phyloP scores from a whole-genome alignment of 2,329 filamentous ascomycete genomes.

The Fusarium penzigii region DNA sequence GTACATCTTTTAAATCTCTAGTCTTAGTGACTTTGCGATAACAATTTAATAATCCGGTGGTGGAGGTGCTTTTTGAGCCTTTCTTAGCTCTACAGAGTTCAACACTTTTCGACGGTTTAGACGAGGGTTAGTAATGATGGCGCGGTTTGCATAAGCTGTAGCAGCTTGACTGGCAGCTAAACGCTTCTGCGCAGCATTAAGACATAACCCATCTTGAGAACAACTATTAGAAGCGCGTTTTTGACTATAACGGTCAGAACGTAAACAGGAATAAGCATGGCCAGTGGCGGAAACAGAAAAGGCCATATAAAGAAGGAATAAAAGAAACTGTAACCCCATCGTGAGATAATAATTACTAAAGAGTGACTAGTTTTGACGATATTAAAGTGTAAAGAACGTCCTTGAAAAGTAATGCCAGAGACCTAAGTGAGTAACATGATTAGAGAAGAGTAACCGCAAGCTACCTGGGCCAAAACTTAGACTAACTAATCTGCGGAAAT shows the following conservation, averaged over 20 bases:
- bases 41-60: conserved; percentile 5
- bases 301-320: conserved; percentile 4
- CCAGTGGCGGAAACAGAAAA: conserved; percentile 2
- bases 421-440: not conserved
- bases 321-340: conserved; percentile 5
- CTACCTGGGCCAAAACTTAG: not conserved
- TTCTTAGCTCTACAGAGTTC: conserved; percentile 7
- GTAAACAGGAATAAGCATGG: conserved; percentile 5
- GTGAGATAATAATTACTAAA: conserved; percentile 1
- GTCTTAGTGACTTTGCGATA: conserved; percentile 2
- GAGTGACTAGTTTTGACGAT: conserved; percentile 1
- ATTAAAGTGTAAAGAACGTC: conserved; percentile 1
- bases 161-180: conserved; percentile 6
- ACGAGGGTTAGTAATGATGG: conserved; percentile 7
- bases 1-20: conserved; percentile 1
- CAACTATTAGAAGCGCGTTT: conserved; percentile 4
- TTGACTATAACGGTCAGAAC: conserved; percentile 1
- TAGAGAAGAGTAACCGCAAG: not conserved
- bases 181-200: conserved; percentile 1
- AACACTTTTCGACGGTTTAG: conserved; percentile 5
- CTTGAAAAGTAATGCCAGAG: conserved; percentile 1
- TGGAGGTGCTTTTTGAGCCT: conserved; percentile 5
- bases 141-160: conserved; percentile 6
- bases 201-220: conserved; percentile 2
- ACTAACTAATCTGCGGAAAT: not conserved